Evolutionary conservation across 2,329 filamentous ascomycete species (phyloP).

Genomic region (Pseudocercospora cruenta): DNA sequence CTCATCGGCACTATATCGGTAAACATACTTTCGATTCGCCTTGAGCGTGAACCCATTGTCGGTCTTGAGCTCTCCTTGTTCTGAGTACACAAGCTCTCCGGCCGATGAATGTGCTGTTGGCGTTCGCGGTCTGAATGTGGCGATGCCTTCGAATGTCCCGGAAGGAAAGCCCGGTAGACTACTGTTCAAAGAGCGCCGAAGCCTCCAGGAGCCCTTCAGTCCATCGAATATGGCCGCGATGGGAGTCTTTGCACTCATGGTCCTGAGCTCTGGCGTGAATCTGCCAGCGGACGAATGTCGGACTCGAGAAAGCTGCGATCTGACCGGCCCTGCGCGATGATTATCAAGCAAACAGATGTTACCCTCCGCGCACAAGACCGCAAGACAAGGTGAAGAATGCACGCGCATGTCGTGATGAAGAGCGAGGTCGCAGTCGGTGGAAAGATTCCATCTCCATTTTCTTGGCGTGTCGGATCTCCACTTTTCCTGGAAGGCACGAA

Average conservation of each 20-base stretch:
- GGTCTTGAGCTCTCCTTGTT: conserved; percentile 41
- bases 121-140: conserved; percentile 39
- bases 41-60: conserved; percentile 54
- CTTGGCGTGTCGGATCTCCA: not conserved
- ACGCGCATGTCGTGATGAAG: not conserved
- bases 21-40: conserved; percentile 71
- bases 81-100: conserved; percentile 40
- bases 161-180: conserved; percentile 40
- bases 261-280: not conserved
- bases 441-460: not conserved
- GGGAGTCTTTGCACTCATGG: conserved; percentile 28
- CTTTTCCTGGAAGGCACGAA: not conserved
- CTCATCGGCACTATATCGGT: conserved; percentile 66
- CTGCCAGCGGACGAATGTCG: too few relatives aligned
- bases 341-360: too few relatives aligned
- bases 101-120: conserved; percentile 34
- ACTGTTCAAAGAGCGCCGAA: conserved; percentile 39
- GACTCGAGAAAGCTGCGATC: too few relatives aligned
- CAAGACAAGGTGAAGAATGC: not conserved
- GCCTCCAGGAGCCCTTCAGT: conserved; percentile 40
- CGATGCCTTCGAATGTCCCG: conserved; percentile 41
- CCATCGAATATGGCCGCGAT: conserved; percentile 37
- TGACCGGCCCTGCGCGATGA: not conserved
- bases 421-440: not conserved
- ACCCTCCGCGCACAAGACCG: too few relatives aligned